Percentiles rank a stretch among this genome's conserved stretches.
Conservation (phyloP, 2,329 filamentous ascomycete species). For the Botrytis hyacinthi region DNA sequence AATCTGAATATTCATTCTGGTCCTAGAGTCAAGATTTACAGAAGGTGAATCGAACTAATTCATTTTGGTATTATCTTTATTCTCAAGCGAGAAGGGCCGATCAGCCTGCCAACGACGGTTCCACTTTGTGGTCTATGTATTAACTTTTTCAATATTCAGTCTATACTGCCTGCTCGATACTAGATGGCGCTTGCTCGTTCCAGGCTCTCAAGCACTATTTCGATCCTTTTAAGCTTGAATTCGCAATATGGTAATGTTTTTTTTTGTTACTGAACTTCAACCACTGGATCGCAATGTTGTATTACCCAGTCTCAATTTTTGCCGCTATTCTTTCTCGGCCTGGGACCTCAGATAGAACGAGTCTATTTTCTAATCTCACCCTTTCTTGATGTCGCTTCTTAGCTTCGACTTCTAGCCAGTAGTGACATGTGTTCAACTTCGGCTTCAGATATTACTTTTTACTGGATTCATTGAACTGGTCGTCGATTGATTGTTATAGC, state of each 20-base stretch:
- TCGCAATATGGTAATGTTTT: neutral
- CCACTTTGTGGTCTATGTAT: neutral
- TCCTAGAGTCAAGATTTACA: too few species aligned
- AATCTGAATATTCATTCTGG: neutral
- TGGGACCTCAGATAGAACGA: neutral
- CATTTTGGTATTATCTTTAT: neutral
- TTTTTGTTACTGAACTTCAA: neutral
- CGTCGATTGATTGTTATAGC: fast-evolving
- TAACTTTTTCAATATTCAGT: neutral
- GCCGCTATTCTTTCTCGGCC: too few species aligned
- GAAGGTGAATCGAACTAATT: neutral
- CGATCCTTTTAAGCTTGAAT: neutral
- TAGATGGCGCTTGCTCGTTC: neutral
- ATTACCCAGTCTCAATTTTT: neutral
- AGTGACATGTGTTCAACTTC: neutral
- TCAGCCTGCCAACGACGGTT: neutral
- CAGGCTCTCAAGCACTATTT: neutral
- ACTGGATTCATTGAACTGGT: fast-evolving
- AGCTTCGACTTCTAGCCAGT: neutral
- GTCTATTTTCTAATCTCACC: neutral
- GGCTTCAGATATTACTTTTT: neutral
- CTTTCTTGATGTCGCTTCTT: neutral
- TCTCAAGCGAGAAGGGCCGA: neutral
- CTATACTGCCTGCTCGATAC: neutral
- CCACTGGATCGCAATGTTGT: neutral